A percentile compares a stretch with the other conserved stretches of the same genome.
These are phyloP conservation scores for Diutina mesorugosa DNA, from an alignment of 1,139 yeast species.

Conservation along the genomic window DNA sequence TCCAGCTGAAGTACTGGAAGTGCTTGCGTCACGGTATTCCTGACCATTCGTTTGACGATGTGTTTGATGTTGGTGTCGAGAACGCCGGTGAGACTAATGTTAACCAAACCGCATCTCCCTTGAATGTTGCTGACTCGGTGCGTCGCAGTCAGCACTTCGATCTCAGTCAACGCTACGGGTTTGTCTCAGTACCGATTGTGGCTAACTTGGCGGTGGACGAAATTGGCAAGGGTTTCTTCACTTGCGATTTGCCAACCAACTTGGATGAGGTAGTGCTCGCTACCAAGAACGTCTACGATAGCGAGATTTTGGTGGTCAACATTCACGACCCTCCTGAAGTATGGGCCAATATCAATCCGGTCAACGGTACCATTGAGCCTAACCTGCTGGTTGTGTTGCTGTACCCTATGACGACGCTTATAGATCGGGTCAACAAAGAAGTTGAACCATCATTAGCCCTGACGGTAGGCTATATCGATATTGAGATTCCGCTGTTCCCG, in stretches of 20 bases:
- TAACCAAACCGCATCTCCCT: background rate
- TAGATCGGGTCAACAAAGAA: slow-evolving; percentile 19
- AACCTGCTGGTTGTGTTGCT: slow-evolving; percentile 52
- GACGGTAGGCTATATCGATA: slow-evolving; percentile 70
- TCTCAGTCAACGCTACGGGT: slow-evolving; percentile 19
- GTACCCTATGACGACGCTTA: slow-evolving; percentile 27
- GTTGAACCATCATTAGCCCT: slow-evolving; percentile 23
- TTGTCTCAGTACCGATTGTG: slow-evolving; percentile 60
- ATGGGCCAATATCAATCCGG: slow-evolving; percentile 80
- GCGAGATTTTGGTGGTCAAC: slow-evolving; percentile 50
- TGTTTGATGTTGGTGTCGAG: slow-evolving; percentile 7
- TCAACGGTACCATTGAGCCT: slow-evolving; percentile 66
- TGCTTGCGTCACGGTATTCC: slow-evolving; percentile 63
- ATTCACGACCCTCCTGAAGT: slow-evolving; percentile 90
- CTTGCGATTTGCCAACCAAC: slow-evolving; percentile 34
- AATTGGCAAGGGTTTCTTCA: slow-evolving; percentile 17
- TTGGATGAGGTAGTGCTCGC: slow-evolving; percentile 65
- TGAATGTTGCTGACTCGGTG: background rate
- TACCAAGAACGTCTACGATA: slow-evolving; percentile 56
- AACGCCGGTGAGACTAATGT: background rate
- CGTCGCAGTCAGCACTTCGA: background rate
- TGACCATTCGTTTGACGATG: slow-evolving; percentile 24
- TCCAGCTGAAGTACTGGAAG: slow-evolving; percentile 83
- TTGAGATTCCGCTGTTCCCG: slow-evolving; percentile 52
- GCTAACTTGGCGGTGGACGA: slow-evolving; percentile 9